Conservation (phyloP, 2,329 filamentous ascomycete genomes). For the Madurella fahalii region DNA sequence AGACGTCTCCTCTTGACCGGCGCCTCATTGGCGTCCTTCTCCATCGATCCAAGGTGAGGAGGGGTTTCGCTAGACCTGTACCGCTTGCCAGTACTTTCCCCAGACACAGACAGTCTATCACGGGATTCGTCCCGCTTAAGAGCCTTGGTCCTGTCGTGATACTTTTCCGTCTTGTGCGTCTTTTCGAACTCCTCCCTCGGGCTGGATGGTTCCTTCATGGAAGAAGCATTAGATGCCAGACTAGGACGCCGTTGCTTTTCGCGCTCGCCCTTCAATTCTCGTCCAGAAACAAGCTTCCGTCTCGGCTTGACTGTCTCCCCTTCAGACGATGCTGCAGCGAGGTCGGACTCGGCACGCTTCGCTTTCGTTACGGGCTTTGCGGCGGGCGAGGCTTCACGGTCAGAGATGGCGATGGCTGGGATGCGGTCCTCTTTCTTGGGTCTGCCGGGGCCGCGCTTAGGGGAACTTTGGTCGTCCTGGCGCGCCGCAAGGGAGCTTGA, state of each 20-base stretch:
- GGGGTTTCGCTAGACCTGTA: slow-evolving; percentile 58
- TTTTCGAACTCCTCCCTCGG: slow-evolving; percentile 53
- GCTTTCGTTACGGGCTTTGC: slow-evolving; percentile 46
- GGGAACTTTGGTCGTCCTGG: slow-evolving; percentile 44
- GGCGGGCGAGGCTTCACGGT: slow-evolving; percentile 51
- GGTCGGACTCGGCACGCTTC: slow-evolving; percentile 53
- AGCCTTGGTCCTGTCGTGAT: slow-evolving; percentile 57
- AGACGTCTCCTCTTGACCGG: slow-evolving; percentile 55
- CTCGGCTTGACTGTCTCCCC: slow-evolving; percentile 57
- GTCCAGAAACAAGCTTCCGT: slow-evolving; percentile 60
- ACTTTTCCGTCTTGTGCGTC: slow-evolving; percentile 47
- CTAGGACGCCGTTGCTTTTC: slow-evolving; percentile 57
- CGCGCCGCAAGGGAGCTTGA: slow-evolving; percentile 41
- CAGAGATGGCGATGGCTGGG: slow-evolving; percentile 45
- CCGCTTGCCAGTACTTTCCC: slow-evolving; percentile 53
- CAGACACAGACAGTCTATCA: slow-evolving; percentile 48
- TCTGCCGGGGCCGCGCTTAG: slow-evolving; percentile 50
- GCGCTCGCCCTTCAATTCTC: slow-evolving; percentile 56
- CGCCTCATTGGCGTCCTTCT: slow-evolving; percentile 50
- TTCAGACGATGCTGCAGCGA: slow-evolving; percentile 50
- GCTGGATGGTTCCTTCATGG: slow-evolving; percentile 50
- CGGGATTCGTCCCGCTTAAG: slow-evolving; percentile 59
- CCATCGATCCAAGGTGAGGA: slow-evolving; percentile 47
- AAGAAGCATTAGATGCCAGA: slow-evolving; percentile 53
- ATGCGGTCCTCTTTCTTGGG: slow-evolving; percentile 53